phyloP scores from a whole-genome alignment of 1,284 basidiomycete species.

The Marasmius sp. region DNA sequence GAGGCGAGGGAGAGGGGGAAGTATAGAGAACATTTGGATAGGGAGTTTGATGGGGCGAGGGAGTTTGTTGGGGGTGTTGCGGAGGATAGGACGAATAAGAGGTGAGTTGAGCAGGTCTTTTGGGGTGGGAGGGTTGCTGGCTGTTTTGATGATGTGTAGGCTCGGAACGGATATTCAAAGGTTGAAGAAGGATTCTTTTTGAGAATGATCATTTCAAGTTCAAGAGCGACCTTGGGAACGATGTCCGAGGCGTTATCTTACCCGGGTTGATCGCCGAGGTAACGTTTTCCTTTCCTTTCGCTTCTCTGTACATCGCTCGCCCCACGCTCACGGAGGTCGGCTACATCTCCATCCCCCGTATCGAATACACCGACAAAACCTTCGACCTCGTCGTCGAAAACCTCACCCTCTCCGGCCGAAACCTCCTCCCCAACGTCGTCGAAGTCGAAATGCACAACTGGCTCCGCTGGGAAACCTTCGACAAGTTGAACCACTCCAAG shows the following conservation, averaged over 20 bases:
- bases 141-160: background rate
- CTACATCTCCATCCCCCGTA: constrained; percentile 88
- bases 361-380: constrained; percentile 89
- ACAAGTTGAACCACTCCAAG: too few species aligned
- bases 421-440: constrained; percentile 82
- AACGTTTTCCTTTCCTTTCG: constrained; percentile 17
- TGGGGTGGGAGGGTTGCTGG: background rate
- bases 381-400: constrained; percentile 92
- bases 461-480: constrained; percentile 76
- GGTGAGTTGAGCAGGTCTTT: too few species aligned
- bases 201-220: constrained; percentile 77
- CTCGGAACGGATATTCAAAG: constrained; percentile 30
- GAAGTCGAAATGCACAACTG: constrained; percentile 82
- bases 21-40: constrained; percentile 85
- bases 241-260: constrained; percentile 80
- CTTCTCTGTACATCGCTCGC: too few species aligned
- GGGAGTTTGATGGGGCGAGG: constrained; percentile 67
- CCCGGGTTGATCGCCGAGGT: constrained; percentile 77
- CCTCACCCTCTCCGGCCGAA: constrained; percentile 82
- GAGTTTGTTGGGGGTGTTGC: constrained; percentile 83
- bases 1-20: constrained; percentile 47
- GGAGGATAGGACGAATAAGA: constrained; percentile 81
- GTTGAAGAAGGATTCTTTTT: constrained; percentile 82
- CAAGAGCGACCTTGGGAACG: constrained; percentile 89
- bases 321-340: too few species aligned